Percentiles rank a stretch among this genome's conserved stretches.
Evolutionary conservation across 2,329 filamentous ascomycete species (phyloP).

Genomic region (Ceratocystis harringtonii): DNA sequence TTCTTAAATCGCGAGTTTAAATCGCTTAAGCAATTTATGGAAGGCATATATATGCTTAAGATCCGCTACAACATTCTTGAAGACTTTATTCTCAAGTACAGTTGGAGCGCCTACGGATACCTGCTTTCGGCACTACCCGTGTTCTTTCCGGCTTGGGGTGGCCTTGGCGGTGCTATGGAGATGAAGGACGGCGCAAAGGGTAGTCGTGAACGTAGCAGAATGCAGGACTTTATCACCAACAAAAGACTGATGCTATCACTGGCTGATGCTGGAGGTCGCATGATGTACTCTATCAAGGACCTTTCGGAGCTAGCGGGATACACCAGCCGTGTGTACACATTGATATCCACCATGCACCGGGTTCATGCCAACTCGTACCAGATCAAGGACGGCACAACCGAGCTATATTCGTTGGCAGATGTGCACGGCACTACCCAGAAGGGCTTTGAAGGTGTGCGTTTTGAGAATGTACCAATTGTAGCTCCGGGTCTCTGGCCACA

Average conservation of each 20-base stretch:
- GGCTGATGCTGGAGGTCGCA: constrained; percentile 85
- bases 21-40: constrained; percentile 92
- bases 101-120: constrained; percentile 96
- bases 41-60: constrained; percentile 93
- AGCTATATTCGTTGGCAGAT: constrained; percentile 79
- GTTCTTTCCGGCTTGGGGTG: constrained; percentile 88
- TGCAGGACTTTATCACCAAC: constrained; percentile 99
- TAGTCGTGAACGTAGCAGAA: constrained; percentile 64
- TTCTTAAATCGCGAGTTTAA: constrained; percentile 87
- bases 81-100: constrained; percentile 95
- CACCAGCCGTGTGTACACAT: constrained; percentile 86
- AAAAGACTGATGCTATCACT: constrained; percentile 95
- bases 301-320: constrained; percentile 90
- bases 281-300: constrained; percentile 99
- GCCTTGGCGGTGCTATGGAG: constrained; percentile 59
- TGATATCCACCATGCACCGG: constrained; percentile 86
- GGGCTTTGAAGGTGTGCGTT: constrained; percentile 83
- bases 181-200: constrained; percentile 39
- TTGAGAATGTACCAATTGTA: constrained; percentile 86
- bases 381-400: constrained; percentile 48
- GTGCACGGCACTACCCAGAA: constrained; percentile 87
- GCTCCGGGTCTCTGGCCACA: constrained; percentile 78
- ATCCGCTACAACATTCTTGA: constrained; percentile 98
- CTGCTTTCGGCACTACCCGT: constrained; percentile 83
- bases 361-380: constrained; percentile 86